Base-by-base conservation (phyloP, 106 monocot species). In the Dactylorhiza incarnata region DNA sequence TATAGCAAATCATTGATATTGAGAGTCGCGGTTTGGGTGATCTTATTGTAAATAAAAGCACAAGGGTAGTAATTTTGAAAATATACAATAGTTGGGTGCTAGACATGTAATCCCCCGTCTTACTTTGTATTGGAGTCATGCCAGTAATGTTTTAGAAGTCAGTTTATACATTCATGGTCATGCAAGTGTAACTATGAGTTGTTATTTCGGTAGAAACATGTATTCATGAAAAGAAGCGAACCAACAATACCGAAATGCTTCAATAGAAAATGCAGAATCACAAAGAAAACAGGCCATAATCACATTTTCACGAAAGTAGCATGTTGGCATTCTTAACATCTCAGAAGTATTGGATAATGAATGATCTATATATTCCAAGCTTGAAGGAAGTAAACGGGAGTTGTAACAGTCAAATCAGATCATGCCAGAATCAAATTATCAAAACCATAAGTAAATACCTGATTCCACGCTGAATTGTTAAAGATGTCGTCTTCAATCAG, bases 391-490 rank as follows among this genome's bases (percentile, higher is more conserved):
- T 37, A 37, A 37, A 3, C 37, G 3, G 3, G 37, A 37, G 1
- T 37, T 37, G 37, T 37, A 37, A 37, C 37, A 37, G 37, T 37
- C 54, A 4, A 59, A 59, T 15, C 6, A 20, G 22, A 59, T 8
- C 7, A 20, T 20, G 58, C 9, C 6, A 0, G 20, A 59, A 20
- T 19, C 2, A 59, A 59, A 13, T 65, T 14, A 29, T 65, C 12
- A 5, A 65, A 65, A 29, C 26, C 65, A 65, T 65, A 26, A 65
- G 10, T 26, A 65, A n/a, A 69, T 79, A 99, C 99, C 99, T 99
- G 94, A 84, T 99, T 99, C 99, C 99, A 99, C 50, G 94, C 99
- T 68, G 99, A 99, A 81, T 99, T 99, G 72, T 99, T 99, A 76
- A 88, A 94, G 55, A 92, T 65, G 44, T 99, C 99, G 73, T 92